Evolutionary conservation across 2,329 filamentous ascomycete genomes (phyloP).

Genomic region (Ilyonectria mors-panacis): DNA sequence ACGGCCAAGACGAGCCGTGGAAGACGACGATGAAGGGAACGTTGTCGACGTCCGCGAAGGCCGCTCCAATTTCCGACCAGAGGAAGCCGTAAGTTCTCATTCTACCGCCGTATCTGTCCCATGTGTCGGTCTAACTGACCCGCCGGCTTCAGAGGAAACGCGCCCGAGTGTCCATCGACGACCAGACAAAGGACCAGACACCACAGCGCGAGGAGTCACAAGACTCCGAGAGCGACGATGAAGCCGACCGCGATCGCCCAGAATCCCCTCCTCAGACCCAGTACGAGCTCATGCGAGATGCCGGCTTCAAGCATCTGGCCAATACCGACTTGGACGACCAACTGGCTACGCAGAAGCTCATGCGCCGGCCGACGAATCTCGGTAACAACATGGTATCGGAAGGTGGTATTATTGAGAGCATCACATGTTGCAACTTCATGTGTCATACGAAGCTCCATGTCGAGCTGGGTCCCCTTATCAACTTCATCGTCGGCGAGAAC

Average conservation of each 20-base stretch:
- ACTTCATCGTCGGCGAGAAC: constrained; percentile 98
- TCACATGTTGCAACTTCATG: constrained; percentile 96
- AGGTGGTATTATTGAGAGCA: constrained; percentile 88
- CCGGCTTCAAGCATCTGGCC: constrained; percentile 70
- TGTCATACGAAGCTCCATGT: constrained; percentile 88
- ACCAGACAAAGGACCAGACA: constrained; percentile 33
- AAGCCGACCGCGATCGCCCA: constrained; percentile 45
- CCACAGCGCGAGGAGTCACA: constrained; percentile 42
- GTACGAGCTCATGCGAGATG: constrained; percentile 74
- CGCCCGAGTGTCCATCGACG: constrained; percentile 51
- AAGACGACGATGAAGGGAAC: constrained; percentile 53
- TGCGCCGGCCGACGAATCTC: constrained; percentile 62
- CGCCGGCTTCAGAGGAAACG: constrained; percentile 50
- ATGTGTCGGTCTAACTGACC: not conserved
- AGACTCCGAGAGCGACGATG: constrained; percentile 51
- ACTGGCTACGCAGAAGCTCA: constrained; percentile 75
- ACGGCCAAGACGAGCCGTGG: constrained; percentile 57
- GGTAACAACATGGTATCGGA: constrained; percentile 83
- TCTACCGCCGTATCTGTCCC: constrained; percentile 17
- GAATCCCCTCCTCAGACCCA: constrained; percentile 67
- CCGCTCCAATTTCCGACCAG: constrained; percentile 58
- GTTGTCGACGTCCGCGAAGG: constrained; percentile 56
- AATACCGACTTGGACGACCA: constrained; percentile 73
- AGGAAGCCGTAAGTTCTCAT: constrained; percentile 55
- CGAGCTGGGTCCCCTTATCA: constrained; percentile 92